Percentiles rank a stretch among this genome's conserved stretches.
These are phyloP conservation scores for Plantago lanceolata DNA, from an alignment of 305 asterid species.

Conservation along the genomic window DNA sequence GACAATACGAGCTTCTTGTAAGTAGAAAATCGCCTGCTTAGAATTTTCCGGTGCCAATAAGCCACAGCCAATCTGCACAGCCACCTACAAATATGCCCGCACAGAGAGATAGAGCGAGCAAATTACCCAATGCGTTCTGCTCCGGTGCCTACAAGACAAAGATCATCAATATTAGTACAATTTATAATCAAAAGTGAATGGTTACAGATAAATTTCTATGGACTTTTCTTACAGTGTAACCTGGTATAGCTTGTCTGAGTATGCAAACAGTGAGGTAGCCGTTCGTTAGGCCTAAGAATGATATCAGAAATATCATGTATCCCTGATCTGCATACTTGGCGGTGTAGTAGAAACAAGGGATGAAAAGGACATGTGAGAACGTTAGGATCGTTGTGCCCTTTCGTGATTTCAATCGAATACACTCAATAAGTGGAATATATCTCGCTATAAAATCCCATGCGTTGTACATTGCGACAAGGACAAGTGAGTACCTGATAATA, in stretches of 20 bases:
- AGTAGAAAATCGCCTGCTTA: constrained; percentile 7
- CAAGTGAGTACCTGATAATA: constrained; percentile 56
- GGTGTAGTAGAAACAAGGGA: constrained; percentile 85
- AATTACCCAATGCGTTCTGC: constrained; percentile 83
- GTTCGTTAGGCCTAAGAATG: constrained; percentile 67
- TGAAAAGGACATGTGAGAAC: constrained; percentile 46
- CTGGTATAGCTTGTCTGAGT: constrained; percentile 65
- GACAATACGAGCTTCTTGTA: too few relatives aligned
- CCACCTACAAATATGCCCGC: constrained; percentile 74
- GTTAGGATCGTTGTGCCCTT: constrained; percentile 46
- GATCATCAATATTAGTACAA: not conserved
- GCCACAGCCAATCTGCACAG: constrained; percentile 81
- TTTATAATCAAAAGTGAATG: not conserved
- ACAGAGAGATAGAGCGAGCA: constrained; percentile 60
- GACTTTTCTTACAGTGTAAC: constrained; percentile 53
- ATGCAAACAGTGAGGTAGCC: constrained; percentile 83
- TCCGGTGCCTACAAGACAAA: constrained; percentile 69
- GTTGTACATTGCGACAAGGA: constrained; percentile 76
- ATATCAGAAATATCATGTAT: constrained; percentile 67
- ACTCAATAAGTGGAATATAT: constrained; percentile 53
- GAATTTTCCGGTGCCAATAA: constrained; percentile 48
- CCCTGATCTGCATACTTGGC: constrained; percentile 89
- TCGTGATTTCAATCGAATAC: constrained; percentile 44
- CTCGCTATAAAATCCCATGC: constrained; percentile 64
- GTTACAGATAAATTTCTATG: not conserved